Base-by-base conservation (phyloP, 257 asterid genomes). In the Fraxinus pennsylvanica region DNA sequence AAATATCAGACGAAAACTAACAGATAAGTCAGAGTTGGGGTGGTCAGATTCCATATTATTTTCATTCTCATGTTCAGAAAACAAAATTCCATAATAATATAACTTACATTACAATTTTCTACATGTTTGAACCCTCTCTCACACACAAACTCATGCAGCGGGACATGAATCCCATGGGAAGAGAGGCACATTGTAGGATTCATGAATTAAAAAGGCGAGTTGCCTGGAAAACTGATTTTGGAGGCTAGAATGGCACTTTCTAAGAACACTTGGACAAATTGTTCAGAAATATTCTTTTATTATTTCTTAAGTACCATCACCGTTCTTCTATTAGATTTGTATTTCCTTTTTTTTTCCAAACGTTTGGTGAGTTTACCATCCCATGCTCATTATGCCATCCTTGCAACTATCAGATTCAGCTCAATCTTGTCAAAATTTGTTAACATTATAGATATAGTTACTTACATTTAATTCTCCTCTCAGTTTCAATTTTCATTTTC, bases 21-120 rank as follows among this genome's bases (percentile, higher is more conserved):
- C 27, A 79, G 61, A 76, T 66, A 71, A 65, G 41, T 45, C 45
- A 43, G 43, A 77, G 38, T 71, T 54, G 52, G 72, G 29, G 25
- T 30, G 21, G 65, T 74, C 47, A 21, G 19, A 57, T n/a, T 22
- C 27, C 21, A 68, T 27, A 27, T 15, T 45, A 36, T 52, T 38
- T 57, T 75, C 14, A 47, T 76, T 39, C 43, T 76, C 43, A 38
- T 61, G 59, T 57, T 45, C 39, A 6, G 33, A 54, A 71, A 69
- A 32, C 76, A 73, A 41, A 38, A 6, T 57, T 27, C 70, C 21
- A 29, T 73, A 27, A 67, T 52, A 17, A 54, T 2, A 52, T 8
- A 65, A 52, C 47, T 32, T 54, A n/a, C 8, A 68, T 68, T n/a
- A 21, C 52, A 45, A 45, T 45, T 45, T 45, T 13, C 5, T 45